Conservation (phyloP, 768 basidiomycete species). For the Serendipita indica region DNA sequence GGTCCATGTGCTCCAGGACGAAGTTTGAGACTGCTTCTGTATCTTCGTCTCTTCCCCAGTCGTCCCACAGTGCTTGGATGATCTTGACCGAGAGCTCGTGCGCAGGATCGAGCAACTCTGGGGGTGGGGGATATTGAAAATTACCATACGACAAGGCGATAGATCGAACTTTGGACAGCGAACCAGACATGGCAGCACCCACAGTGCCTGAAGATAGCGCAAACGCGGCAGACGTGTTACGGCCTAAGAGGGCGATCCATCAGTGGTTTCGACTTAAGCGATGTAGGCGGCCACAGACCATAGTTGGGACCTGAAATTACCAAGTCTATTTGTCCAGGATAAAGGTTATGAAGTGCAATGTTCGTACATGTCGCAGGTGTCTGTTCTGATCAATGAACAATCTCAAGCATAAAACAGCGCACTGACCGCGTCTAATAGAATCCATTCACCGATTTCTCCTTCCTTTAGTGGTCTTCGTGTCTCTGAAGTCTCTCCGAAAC, state of each 20-base stretch:
- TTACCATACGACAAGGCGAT: conserved; percentile 85
- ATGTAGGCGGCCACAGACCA: not conserved
- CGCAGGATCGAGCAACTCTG: conserved; percentile 48
- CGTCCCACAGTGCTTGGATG: conserved; percentile 57
- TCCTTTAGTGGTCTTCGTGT: conserved; percentile 51
- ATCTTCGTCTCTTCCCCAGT: conserved; percentile 62
- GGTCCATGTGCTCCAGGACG: conserved; percentile 5
- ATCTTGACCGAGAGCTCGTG: conserved; percentile 53
- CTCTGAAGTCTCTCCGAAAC: conserved; percentile 50
- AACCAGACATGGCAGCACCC: conserved; percentile 75
- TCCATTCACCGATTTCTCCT: conserved; percentile 80
- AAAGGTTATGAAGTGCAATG: conserved; percentile 79
- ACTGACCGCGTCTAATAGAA: conserved; percentile 70
- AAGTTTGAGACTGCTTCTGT: not conserved
- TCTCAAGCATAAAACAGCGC: conserved; percentile 10
- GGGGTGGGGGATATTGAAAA: conserved; percentile 52
- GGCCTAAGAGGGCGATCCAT: conserved; percentile 73
- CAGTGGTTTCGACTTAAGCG: conserved; percentile 30
- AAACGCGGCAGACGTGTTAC: conserved; percentile 81
- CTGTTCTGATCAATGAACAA: conserved; percentile 24
- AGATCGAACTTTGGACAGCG: conserved; percentile 52
- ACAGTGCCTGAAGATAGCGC: conserved; percentile 84
- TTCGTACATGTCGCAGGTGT: conserved; percentile 89
- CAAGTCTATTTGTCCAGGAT: conserved; percentile 74
- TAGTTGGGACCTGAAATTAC: conserved; percentile 31